Evolutionary conservation across 768 basidiomycete species (phyloP).

Genomic region (Leccinellum albellum): DNA sequence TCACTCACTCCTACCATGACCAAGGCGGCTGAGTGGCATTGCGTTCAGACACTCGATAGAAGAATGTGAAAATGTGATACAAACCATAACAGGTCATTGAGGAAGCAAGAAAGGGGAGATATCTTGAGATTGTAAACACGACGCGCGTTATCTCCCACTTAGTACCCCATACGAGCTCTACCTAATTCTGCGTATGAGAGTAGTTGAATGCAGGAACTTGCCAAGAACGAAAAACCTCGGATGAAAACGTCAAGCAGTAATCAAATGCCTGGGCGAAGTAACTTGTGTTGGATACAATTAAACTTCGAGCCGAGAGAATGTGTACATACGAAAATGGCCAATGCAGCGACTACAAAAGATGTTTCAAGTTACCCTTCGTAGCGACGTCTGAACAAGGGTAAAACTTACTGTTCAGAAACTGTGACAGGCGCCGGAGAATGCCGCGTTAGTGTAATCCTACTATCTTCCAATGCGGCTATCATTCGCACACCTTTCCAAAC

Average conservation of each 20-base stretch:
- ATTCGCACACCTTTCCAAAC: constrained; percentile 17
- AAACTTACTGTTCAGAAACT: constrained; percentile 21
- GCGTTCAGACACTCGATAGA: not conserved
- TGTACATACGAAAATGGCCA: constrained; percentile 15
- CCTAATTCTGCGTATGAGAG: constrained; percentile 11
- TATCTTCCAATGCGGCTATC: no score
- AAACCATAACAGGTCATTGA: constrained; percentile 17
- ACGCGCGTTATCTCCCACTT: constrained; percentile 22
- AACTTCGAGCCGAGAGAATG: not conserved
- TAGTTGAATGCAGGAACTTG: not conserved
- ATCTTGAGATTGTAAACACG: constrained; percentile 27
- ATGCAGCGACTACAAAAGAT: constrained; percentile 13
- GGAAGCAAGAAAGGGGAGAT: constrained; percentile 22
- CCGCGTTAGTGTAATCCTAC: not conserved
- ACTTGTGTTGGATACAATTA: not conserved
- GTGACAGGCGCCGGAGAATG: not conserved
- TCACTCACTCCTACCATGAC: constrained; percentile 1
- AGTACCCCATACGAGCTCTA: constrained; percentile 22
- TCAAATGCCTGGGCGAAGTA: constrained; percentile 12
- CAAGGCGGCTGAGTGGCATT: constrained; percentile 6
- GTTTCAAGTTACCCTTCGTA: not conserved
- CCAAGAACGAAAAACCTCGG: constrained; percentile 15
- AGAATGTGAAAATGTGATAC: not conserved
- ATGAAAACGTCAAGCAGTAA: constrained; percentile 22
- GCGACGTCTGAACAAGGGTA: no score